These are phyloP conservation scores for Spongiforma sp. DNA, from an alignment of 1,284 basidiomycete genomes.

Conservation along the genomic window DNA sequence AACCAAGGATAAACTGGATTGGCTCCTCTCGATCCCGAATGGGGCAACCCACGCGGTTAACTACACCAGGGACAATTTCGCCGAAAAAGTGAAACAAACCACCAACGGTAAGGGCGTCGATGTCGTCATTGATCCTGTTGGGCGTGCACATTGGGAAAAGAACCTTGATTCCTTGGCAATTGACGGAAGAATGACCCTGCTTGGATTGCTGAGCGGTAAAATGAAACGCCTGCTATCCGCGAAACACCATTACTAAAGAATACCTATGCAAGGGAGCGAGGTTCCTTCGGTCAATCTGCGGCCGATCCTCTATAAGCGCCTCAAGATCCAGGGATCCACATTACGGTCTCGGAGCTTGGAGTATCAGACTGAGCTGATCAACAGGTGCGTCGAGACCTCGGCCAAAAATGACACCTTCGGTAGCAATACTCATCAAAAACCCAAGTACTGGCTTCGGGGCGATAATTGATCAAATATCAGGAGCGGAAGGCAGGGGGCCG, in stretches of 20 bases:
- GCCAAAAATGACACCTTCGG: slow-evolving; percentile 15
- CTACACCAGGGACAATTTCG: slow-evolving; percentile 86
- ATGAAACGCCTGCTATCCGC: slow-evolving; percentile 18
- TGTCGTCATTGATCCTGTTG: slow-evolving; percentile 90
- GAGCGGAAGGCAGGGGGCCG: slow-evolving; percentile 57
- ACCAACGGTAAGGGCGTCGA: slow-evolving; percentile 76
- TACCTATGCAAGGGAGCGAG: slow-evolving; percentile 55
- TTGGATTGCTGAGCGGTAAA: slow-evolving; percentile 75
- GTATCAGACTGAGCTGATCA: slow-evolving; percentile 84
- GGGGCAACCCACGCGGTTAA: slow-evolving; percentile 82
- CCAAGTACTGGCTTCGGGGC: slow-evolving; percentile 45
- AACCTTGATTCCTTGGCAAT: slow-evolving; percentile 80
- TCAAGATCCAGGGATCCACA: slow-evolving; percentile 90
- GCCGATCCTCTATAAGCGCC: slow-evolving; percentile 83
- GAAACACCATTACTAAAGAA: slow-evolving; percentile 31
- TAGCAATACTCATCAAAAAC: background rate
- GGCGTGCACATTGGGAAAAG: slow-evolving; percentile 81
- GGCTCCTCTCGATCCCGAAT: slow-evolving; percentile 67
- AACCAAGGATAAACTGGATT: slow-evolving; percentile 82
- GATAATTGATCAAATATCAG: slow-evolving; percentile 66
- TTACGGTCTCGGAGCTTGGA: slow-evolving; percentile 78
- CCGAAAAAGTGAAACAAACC: slow-evolving; percentile 64
- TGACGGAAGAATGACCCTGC: slow-evolving; percentile 81
- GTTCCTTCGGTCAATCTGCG: slow-evolving; percentile 69
- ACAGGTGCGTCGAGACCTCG: slow-evolving; percentile 54